Evolutionary conservation across 2,329 filamentous ascomycete genomes (phyloP).

Genomic region (Ophiostoma tasmaniense): DNA sequence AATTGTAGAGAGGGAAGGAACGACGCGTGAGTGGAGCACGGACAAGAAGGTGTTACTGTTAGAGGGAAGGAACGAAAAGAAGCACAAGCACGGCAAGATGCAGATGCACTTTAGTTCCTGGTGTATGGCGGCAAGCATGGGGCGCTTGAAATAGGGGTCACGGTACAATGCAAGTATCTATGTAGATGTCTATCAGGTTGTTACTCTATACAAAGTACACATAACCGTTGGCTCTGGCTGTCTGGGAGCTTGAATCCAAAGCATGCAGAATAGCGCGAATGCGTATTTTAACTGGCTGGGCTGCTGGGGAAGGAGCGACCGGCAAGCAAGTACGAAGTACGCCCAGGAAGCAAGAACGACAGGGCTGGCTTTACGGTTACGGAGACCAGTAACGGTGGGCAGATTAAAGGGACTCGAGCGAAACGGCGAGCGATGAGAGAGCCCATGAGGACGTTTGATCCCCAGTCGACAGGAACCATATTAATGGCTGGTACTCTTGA

Average conservation of each 20-base stretch:
- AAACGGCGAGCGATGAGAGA: conserved; percentile 2
- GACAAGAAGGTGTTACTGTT: background rate
- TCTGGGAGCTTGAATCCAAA: background rate
- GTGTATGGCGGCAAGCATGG: conserved; percentile 15
- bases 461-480: background rate
- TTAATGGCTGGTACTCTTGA: background rate
- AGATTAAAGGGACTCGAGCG: conserved; percentile 12
- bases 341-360: background rate
- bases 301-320: background rate
- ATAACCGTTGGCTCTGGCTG: background rate
- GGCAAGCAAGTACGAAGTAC: background rate
- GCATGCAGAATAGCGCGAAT: background rate
- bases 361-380: background rate
- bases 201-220: background rate
- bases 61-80: background rate
- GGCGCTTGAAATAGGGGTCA: conserved; percentile 13
- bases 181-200: background rate
- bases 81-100: conserved; percentile 14
- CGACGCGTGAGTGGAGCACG: conserved; percentile 16
- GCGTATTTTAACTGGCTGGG: background rate
- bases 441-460: background rate
- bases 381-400: background rate
- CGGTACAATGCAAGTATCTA: background rate
- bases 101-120: conserved; percentile 8
- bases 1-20: conserved; percentile 14